A percentile compares a stretch with the other conserved stretches of the same genome.
phyloP scores from a whole-genome alignment of 495 filamentous ascomycete species.

The Podospora sp. region DNA sequence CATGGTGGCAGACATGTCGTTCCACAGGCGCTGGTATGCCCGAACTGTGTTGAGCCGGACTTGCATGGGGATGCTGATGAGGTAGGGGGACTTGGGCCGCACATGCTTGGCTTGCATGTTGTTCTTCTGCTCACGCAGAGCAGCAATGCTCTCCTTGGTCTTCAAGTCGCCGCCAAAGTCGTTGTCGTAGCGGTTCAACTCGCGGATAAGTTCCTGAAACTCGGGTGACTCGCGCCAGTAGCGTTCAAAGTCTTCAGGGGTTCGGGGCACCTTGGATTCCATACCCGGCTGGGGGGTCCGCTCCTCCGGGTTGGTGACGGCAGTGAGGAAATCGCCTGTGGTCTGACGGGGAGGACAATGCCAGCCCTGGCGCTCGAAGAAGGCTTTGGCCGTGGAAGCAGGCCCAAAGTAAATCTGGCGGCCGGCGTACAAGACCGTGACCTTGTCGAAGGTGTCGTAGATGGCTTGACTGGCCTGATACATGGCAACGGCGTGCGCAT shows the following conservation, averaged over 20 bases:
- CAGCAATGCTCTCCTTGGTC: conserved; percentile 17
- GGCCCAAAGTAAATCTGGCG: conserved; percentile 68
- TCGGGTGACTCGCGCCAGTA: conserved; percentile 49
- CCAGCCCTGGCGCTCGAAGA: conserved; percentile 65
- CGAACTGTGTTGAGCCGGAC: conserved; percentile 56
- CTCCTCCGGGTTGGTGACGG: conserved; percentile 72
- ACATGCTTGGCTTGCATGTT: conserved; percentile 42
- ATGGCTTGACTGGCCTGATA: conserved; percentile 75
- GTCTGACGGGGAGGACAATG: conserved; percentile 67
- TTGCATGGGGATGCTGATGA: conserved; percentile 59
- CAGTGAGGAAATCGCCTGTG: conserved; percentile 76
- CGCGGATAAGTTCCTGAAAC: conserved; percentile 56
- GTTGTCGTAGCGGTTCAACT: conserved; percentile 63
- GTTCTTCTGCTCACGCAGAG: conserved; percentile 35
- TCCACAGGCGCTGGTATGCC: conserved; percentile 50
- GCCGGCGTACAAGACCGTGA: conserved; percentile 64
- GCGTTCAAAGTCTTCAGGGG: conserved; percentile 62
- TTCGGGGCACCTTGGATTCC: conserved; percentile 64
- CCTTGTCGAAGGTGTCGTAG: conserved; percentile 68
- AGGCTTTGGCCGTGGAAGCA: conserved; percentile 54
- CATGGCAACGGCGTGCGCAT: conserved; percentile 64
- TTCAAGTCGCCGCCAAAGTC: conserved; percentile 57
- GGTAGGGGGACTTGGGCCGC: conserved; percentile 56
- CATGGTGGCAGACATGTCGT: conserved; percentile 37
- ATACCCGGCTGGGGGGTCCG: conserved; percentile 65